Evolutionary conservation across 2,329 filamentous ascomycete species (phyloP), one percentile per base, ranked within the genome.

Genomic region (Phaeosphaeria sp.): DNA sequence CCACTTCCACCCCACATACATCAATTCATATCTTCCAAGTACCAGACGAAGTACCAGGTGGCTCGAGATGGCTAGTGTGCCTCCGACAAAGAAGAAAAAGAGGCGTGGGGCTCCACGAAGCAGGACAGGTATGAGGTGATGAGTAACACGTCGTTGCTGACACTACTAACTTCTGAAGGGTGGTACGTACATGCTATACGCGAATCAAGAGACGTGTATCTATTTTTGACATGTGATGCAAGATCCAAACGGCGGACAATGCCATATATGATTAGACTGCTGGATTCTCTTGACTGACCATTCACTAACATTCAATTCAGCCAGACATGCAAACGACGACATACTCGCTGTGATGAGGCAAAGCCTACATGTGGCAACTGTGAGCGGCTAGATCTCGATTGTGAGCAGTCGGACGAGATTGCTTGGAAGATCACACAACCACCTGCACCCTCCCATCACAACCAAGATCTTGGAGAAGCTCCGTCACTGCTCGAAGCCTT

Each of bases 311-410:
- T 11, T 36, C 13, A 3, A 36, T 13, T 7, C 30, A 76, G 73
- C 52, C 52, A 70, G 25, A 75, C 73, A 3, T 75, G 72, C 49
- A 76, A 75, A 58, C 60, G 67, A 2, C 64, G 73, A n/a, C 72
- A 77, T 50, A 69, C 66, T 18, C 67, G 73, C 21, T 77, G 73
- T 50, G 73, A 77, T 22, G 74, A 77, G 50, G 69, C 63, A 47
- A 74, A 66, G 25, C 74, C 73, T 13, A 56, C 68, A 13, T 76
- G 74, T 51, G 64, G 72, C n/a, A 75, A 68, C 25, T 75, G 72
- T 46, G 67, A 65, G 22, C 66, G 73, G 11, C 61, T 75, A 1
- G 61, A 68, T 44, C 62, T 76, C 2, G 58, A 67, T 30, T 76
- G 72, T 48, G 63, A 69, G 46, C 67, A 59, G 30, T 67, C 62